phyloP scores from a whole-genome alignment of 768 basidiomycete genomes.

The Auricularia sp. region DNA sequence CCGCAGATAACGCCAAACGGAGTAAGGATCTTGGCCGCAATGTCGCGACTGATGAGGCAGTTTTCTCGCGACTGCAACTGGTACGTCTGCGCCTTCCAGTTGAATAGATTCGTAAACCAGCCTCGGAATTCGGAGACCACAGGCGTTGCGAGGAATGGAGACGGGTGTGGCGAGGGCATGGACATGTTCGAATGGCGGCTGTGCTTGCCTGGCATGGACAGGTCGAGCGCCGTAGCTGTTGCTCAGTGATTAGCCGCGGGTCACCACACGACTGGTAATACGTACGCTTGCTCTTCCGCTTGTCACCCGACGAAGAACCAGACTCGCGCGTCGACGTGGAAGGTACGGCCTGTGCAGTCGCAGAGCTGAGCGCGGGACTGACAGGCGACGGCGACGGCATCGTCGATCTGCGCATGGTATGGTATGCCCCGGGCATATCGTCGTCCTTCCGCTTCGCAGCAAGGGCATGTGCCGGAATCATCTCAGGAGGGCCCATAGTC shows the following conservation, averaged over 20 bases:
- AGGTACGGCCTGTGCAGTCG: background rate
- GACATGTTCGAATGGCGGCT: constrained; percentile 26
- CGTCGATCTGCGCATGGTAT: background rate
- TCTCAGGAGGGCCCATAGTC: background rate
- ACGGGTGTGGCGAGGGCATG: constrained; percentile 4
- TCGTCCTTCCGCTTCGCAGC: background rate
- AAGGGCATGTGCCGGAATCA: background rate
- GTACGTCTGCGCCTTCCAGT: constrained; percentile 63
- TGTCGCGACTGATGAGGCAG: constrained; percentile 46
- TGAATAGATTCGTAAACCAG: constrained; percentile 94
- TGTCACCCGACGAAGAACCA: constrained; percentile 13
- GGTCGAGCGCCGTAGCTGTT: constrained; percentile 33
- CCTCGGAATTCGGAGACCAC: constrained; percentile 76
- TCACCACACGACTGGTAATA: constrained; percentile 1
- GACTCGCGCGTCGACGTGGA: constrained; percentile 22
- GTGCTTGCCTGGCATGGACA: constrained; percentile 19
- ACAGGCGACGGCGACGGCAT: background rate
- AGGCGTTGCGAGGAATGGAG: constrained; percentile 25
- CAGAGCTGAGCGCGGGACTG: background rate
- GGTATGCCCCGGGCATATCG: constrained; percentile 2
- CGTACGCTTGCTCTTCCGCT: constrained; percentile 45
- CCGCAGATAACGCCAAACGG: constrained; percentile 52
- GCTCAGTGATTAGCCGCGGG: too few relatives aligned
- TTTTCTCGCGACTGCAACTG: constrained; percentile 48
- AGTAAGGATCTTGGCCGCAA: constrained; percentile 50